A percentile compares a stretch with the other conserved stretches of the same genome.
Conservation (phyloP, 1,139 yeast genomes). For the Casaregolazyma suthepensis region DNA sequence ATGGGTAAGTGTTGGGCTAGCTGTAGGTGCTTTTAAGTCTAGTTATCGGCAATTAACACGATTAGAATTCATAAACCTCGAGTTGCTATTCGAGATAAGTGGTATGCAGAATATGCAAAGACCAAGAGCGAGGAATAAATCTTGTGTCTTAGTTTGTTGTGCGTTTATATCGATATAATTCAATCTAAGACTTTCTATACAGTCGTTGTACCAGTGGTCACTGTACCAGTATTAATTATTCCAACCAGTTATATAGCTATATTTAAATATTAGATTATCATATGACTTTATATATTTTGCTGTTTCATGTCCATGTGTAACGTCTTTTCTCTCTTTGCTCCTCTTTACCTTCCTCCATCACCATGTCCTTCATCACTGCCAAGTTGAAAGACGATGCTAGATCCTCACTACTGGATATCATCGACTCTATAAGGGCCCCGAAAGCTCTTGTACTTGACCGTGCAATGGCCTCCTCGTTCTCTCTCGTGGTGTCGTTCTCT, state of each 20-base stretch:
- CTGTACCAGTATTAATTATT: too few relatives aligned
- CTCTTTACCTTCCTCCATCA: neutral
- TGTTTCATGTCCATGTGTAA: neutral
- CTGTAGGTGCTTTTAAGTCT: neutral
- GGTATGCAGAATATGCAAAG: slow-evolving; percentile 73
- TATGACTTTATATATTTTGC: neutral
- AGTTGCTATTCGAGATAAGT: slow-evolving; percentile 74
- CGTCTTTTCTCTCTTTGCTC: neutral
- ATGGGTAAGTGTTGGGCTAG: slow-evolving; percentile 30
- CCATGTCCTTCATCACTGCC: slow-evolving; percentile 9
- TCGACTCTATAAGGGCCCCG: slow-evolving; percentile 23
- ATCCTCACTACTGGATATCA: slow-evolving; percentile 25
- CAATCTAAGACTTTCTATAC: neutral
- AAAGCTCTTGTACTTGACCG: slow-evolving; percentile 50
- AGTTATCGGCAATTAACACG: neutral
- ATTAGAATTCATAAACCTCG: slow-evolving; percentile 57
- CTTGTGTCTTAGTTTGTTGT: neutral
- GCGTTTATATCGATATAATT: neutral
- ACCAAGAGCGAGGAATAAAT: slow-evolving; percentile 46
- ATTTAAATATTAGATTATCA: too few relatives aligned
- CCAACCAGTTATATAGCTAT: too few relatives aligned
- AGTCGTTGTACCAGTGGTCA: too few relatives aligned
- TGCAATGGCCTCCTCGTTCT: slow-evolving; percentile 48
- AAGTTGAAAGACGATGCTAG: slow-evolving; percentile 28
- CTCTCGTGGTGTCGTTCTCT: slow-evolving; percentile 54